Evolutionary conservation across 2,329 filamentous ascomycete genomes (phyloP).

Genomic region (Pseudogymnoascus pannorum): DNA sequence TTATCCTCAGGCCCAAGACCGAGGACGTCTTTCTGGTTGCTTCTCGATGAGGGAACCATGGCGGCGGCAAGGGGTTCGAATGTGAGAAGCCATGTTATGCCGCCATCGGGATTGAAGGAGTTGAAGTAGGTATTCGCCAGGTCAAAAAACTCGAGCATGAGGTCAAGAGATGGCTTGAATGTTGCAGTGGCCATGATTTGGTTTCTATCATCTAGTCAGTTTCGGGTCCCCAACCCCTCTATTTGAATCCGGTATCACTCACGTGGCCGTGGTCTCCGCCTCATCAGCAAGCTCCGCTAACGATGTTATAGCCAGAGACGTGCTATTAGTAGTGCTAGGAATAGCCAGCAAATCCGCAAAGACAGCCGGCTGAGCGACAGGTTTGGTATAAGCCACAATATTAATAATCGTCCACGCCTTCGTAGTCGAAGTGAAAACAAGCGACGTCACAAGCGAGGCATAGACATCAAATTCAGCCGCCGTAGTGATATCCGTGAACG

Average conservation of each 20-base stretch:
- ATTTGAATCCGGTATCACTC: background rate
- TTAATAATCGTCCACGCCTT: background rate
- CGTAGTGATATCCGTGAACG: background rate
- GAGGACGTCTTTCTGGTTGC: background rate
- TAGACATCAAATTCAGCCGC: conserved; percentile 4
- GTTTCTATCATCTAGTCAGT: background rate
- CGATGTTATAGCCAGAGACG: background rate
- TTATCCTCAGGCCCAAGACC: background rate
- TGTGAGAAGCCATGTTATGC: background rate
- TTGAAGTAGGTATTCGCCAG: background rate
- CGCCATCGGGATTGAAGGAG: background rate
- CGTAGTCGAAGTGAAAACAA: background rate
- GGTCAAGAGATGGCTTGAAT: background rate
- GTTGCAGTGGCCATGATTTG: background rate
- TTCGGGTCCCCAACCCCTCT: background rate
- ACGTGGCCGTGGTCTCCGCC: background rate
- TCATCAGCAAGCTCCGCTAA: background rate
- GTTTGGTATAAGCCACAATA: background rate
- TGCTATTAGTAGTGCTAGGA: conserved; percentile 14
- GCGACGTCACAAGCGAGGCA: background rate
- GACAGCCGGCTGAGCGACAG: background rate
- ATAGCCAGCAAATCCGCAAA: conserved; percentile 16
- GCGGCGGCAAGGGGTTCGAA: background rate
- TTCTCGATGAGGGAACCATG: background rate
- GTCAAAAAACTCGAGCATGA: background rate